Percentiles rank a stretch among this genome's conserved stretches.
These are phyloP conservation scores for Melaleuca alternifolia DNA, from an alignment of 345 rosid species.

Conservation along the genomic window DNA sequence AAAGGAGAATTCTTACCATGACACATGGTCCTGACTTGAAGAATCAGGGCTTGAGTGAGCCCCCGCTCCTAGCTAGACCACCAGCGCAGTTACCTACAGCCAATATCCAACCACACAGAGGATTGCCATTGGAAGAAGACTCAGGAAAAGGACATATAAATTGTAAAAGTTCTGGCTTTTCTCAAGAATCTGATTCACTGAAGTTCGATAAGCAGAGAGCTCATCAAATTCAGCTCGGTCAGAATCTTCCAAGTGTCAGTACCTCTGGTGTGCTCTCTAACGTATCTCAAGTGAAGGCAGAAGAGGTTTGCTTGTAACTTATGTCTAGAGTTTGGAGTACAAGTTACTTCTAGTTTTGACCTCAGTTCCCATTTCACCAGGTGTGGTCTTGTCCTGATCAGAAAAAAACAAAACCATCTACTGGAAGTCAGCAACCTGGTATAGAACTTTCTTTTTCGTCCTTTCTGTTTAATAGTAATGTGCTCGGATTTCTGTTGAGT, in stretches of 20 bases:
- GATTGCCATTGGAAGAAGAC: constrained; percentile 71
- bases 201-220: constrained; percentile 37
- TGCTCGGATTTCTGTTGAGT: neutral
- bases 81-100: constrained; percentile 34
- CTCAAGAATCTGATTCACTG: constrained; percentile 32
- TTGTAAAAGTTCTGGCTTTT: constrained; percentile 14
- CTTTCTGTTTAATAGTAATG: neutral
- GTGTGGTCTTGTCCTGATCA: constrained; percentile 1
- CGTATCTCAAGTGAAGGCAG: constrained; percentile 46
- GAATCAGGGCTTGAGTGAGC: constrained; percentile 56
- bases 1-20: constrained; percentile 26
- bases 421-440: constrained; percentile 9
- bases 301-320: constrained; percentile 48
- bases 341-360: neutral
- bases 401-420: neutral
- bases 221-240: constrained; percentile 31
- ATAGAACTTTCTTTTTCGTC: neutral
- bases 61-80: constrained; percentile 53
- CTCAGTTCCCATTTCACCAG: neutral
- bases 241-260: constrained; percentile 20
- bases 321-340: neutral
- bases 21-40: constrained; percentile 41
- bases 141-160: constrained; percentile 10
- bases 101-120: constrained; percentile 43
- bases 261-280: constrained; percentile 27